A percentile compares a stretch with the other conserved stretches of the same genome.
Evolutionary conservation across 73 alveolate genomes (phyloP).

Genomic region (Tetrahymena malaccensis): DNA sequence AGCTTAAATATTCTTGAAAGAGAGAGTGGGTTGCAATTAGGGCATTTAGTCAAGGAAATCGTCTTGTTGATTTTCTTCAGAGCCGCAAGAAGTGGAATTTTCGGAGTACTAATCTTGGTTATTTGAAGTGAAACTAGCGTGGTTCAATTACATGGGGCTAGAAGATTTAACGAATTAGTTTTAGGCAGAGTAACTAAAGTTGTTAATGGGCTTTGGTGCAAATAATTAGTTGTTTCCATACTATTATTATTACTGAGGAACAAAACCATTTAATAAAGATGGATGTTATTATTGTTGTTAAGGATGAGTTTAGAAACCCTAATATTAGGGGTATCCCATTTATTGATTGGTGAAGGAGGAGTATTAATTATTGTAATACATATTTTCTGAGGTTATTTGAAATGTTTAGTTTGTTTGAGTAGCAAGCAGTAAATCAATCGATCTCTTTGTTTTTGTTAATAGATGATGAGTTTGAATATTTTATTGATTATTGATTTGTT

Average conservation of each 20-base stretch:
- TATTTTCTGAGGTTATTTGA: background rate
- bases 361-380: background rate
- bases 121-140: background rate
- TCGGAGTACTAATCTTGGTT: background rate
- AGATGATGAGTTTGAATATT: background rate
- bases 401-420: background rate
- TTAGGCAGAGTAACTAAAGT: background rate
- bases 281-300: background rate
- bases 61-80: background rate
- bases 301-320: background rate
- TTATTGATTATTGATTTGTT: background rate
- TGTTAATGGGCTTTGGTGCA: background rate
- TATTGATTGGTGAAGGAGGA: background rate
- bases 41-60: background rate
- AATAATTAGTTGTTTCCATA: background rate
- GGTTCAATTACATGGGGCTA: background rate
- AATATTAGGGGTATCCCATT: background rate
- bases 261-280: background rate
- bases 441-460: background rate
- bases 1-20: background rate
- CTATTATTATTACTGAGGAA: background rate
- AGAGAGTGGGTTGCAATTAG: background rate
- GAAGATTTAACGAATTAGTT: background rate
- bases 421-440: background rate
- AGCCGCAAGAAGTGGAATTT: background rate